Evolutionary conservation across 495 filamentous ascomycete genomes (phyloP).

Genomic region (Rhypophila decipiens): DNA sequence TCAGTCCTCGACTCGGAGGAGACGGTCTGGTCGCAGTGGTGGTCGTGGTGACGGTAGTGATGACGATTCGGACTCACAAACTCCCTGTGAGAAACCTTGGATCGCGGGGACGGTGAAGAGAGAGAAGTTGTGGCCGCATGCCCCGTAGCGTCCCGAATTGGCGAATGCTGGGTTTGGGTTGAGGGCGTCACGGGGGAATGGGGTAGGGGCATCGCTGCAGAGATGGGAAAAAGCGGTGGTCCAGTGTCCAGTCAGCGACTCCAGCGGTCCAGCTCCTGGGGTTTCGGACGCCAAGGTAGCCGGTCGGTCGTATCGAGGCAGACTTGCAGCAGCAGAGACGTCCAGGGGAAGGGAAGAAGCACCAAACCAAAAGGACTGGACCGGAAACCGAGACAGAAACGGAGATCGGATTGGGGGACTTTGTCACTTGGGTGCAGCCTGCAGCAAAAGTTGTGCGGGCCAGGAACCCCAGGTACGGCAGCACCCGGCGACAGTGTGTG

Average conservation of each 20-base stretch:
- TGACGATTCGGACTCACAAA: constrained; percentile 7
- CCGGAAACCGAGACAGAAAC: constrained; percentile 18
- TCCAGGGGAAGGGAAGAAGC: too few species aligned
- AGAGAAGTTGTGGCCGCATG: neutral
- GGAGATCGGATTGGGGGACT: constrained; percentile 22
- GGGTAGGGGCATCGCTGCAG: constrained; percentile 23
- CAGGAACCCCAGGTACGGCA: neutral
- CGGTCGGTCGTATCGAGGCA: constrained; percentile 23
- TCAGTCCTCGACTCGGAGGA: constrained; percentile 25
- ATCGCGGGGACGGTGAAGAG: constrained; percentile 5
- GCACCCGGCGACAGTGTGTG: too few species aligned
- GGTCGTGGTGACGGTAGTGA: constrained; percentile 9
- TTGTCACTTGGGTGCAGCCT: too few species aligned
- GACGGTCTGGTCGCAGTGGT: too few species aligned
- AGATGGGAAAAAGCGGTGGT: constrained; percentile 2
- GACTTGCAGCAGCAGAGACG: constrained; percentile 9
- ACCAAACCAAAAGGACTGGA: too few species aligned
- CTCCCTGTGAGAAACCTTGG: constrained; percentile 3
- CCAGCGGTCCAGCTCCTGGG: constrained; percentile 4
- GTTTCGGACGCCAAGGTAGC: constrained; percentile 5
- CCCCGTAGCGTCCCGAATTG: constrained; percentile 2
- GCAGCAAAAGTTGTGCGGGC: constrained; percentile 3
- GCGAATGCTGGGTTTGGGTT: constrained; percentile 8
- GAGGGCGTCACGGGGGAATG: constrained; percentile 17
- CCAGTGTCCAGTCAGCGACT: constrained; percentile 1